Conservation (phyloP, 345 rosid species). For the Carallia pectinifolia region DNA sequence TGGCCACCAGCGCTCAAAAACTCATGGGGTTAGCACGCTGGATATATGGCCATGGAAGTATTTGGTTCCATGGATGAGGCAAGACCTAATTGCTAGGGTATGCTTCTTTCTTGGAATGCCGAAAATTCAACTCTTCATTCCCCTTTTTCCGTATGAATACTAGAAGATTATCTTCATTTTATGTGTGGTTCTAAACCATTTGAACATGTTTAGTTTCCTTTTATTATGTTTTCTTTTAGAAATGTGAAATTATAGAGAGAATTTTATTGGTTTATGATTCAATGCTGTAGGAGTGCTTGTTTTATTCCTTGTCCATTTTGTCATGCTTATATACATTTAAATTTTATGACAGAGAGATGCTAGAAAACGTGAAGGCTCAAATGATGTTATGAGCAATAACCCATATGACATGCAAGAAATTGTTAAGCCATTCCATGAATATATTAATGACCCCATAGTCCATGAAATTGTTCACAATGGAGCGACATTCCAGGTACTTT, state of each 20-base stretch:
- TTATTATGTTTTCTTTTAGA: no score
- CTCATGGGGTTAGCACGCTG: conserved; percentile 71
- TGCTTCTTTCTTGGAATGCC: conserved; percentile 13
- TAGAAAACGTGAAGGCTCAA: conserved; percentile 46
- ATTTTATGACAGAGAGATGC: conserved; percentile 61
- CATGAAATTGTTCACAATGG: conserved; percentile 88
- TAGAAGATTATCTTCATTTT: conserved; percentile 2
- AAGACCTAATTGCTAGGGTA: conserved; percentile 96
- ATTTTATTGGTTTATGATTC: background rate
- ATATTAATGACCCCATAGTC: conserved; percentile 64
- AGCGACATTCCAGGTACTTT: conserved; percentile 82
- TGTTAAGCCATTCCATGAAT: conserved; percentile 78
- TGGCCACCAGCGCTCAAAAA: conserved; percentile 53
- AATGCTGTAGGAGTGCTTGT: background rate
- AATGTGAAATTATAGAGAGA: no score
- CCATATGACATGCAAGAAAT: conserved; percentile 76
- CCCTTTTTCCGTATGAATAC: background rate
- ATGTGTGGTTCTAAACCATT: background rate
- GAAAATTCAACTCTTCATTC: background rate
- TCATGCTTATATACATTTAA: background rate
- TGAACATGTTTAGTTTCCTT: background rate
- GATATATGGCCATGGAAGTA: conserved; percentile 99
- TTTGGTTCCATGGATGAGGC: conserved; percentile 97
- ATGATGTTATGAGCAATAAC: conserved; percentile 39
- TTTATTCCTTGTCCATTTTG: no score